Evolutionary conservation across 2,329 filamentous ascomycete genomes (phyloP).

Genomic region (Ceratocystis alfenasii): DNA sequence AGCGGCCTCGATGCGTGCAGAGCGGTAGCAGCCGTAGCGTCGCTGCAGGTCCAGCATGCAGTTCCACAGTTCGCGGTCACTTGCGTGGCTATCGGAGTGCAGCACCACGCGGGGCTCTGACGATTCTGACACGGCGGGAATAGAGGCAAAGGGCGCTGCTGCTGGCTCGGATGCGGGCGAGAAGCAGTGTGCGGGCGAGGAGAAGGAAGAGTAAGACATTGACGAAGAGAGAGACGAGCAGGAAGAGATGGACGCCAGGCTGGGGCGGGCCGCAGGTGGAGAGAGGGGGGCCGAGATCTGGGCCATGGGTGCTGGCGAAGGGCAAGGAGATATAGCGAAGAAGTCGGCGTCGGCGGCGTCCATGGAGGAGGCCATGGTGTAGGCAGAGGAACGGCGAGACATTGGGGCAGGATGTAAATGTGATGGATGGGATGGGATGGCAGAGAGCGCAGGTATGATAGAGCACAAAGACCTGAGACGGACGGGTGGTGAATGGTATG

Average conservation of each 20-base stretch:
- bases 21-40: conserved; percentile 39
- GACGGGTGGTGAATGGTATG: background rate
- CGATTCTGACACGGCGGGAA: background rate
- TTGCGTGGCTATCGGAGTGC: background rate
- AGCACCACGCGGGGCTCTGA: conserved; percentile 4
- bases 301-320: background rate
- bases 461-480: too few species aligned
- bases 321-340: conserved; percentile 21
- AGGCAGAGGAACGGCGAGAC: conserved; percentile 16
- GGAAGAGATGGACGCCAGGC: conserved; percentile 1
- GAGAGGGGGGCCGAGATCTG: background rate
- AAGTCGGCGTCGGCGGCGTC: conserved; percentile 18
- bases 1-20: conserved; percentile 38
- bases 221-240: conserved; percentile 16
- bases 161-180: background rate
- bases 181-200: conserved; percentile 5
- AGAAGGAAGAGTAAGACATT: conserved; percentile 6
- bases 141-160: background rate
- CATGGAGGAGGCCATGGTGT: conserved; percentile 12
- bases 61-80: conserved; percentile 32
- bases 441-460: too few species aligned
- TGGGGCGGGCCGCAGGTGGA: background rate
- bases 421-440: background rate
- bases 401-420: background rate
- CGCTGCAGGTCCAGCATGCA: conserved; percentile 40